Base-by-base conservation (phyloP, 345 rosid species). In the Citrus sp. region DNA sequence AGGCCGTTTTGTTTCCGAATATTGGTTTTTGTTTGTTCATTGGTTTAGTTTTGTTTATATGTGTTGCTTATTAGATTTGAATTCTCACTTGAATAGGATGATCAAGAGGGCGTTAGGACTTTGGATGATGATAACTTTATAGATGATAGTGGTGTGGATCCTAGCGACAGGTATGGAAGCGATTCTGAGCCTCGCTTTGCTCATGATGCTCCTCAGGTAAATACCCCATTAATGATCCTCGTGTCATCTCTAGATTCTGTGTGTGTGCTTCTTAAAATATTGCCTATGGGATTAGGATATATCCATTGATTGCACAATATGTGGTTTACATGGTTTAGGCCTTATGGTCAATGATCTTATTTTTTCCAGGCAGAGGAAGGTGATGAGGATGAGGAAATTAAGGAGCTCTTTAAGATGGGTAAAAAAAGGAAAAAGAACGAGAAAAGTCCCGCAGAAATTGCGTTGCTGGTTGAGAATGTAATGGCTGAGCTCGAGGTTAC, bases 401-500 rank as follows among this genome's bases (percentile, higher is more conserved):
- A 92, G 77, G 83, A 90, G 8, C 90, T 95, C 63, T 93, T 95
- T 84, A 95, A 87, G 82, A 84, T 92, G 96, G 97, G 97, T 51
- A 95, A 90, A 86, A 93, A 84, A 70, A 93, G 79, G 91, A 93
- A 93, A 84, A 95, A 93, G 86, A 79, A 73, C 66, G 98, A 93
- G 84, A 95, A 87, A 84, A 93, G 93, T 78, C 93, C 98, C 75
- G 99, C 98, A 27, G 98, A 95, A 82, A 88, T 92, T 60, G 98
- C 98, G 1, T 76, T 92, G 68, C 80, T 91, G 60, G 98, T 95
- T 27, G 99, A 95, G 89, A 91, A 89, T 74, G 93, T 95, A 49
- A 93, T 93, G 96, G 99, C 99, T 76, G 98, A 95, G 87, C 97
- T 95, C 69, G 99, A 95, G 90, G 89, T 95, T 63, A 89, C 90